Evolutionary conservation across 768 basidiomycete genomes (phyloP).

Genomic region (Lactarius hengduanensis): DNA sequence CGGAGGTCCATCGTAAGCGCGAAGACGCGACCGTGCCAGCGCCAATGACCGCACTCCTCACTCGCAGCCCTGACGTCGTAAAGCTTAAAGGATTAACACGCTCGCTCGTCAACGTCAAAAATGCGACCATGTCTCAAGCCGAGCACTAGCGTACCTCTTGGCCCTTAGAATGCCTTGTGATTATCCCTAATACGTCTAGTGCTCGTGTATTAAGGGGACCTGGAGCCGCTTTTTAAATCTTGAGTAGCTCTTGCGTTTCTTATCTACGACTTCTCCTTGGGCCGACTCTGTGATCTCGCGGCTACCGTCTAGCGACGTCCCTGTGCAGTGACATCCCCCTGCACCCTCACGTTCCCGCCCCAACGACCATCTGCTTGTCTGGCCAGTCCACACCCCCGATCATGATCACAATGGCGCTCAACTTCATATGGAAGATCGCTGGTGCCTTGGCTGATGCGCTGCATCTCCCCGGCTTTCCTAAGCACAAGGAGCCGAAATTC

Average conservation of each 20-base stretch:
- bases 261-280: no score
- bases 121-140: no score
- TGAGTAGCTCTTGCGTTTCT: no score
- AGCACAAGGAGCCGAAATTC: constrained; percentile 41
- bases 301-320: constrained; percentile 44
- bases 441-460: constrained; percentile 38
- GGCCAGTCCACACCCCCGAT: constrained; percentile 48
- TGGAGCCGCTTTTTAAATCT: no score
- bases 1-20: constrained; percentile 52
- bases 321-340: constrained; percentile 55
- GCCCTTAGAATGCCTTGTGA: no score
- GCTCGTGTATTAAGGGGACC: no score
- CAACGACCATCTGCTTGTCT: constrained; percentile 63
- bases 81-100: no score
- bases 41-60: neutral
- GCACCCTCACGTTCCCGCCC: constrained; percentile 60
- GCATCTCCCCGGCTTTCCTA: constrained; percentile 29
- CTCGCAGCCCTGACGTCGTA: no score
- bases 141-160: no score
- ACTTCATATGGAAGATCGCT: constrained; percentile 44
- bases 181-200: no score
- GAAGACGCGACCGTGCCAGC: neutral
- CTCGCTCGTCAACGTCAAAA: no score
- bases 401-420: constrained; percentile 37
- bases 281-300: no score